Percentiles rank a stretch among this genome's conserved stretches.
These are phyloP conservation scores for Erythrobasidium hasegawianum DNA, from an alignment of 1,284 basidiomycete genomes.

Conservation along the genomic window DNA sequence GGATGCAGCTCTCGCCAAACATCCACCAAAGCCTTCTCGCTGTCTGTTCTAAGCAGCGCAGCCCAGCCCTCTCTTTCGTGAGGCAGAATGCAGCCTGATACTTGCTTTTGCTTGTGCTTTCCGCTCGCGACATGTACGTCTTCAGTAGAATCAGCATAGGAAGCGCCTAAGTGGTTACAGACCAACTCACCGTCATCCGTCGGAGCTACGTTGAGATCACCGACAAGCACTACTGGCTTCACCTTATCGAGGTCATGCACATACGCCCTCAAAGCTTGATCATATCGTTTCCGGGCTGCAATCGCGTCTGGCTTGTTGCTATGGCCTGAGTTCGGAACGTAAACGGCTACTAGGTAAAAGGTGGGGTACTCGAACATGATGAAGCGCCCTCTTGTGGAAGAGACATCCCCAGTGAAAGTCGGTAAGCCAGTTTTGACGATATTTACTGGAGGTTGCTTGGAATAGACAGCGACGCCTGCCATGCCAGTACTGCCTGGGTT, in stretches of 20 bases:
- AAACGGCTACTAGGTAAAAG: conserved; percentile 24
- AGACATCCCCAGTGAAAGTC: conserved; percentile 2
- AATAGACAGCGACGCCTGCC: conserved; percentile 19
- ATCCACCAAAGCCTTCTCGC: conserved; percentile 7
- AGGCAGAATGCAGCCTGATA: conserved; percentile 28
- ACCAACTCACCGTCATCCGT: conserved; percentile 14
- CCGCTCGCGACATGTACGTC: conserved; percentile 21
- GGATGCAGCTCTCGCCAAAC: conserved; percentile 22
- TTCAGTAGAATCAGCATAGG: background rate
- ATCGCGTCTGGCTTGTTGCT: conserved; percentile 12
- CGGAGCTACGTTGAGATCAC: conserved; percentile 31
- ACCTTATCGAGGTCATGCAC: conserved; percentile 10
- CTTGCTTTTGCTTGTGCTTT: conserved; percentile 17
- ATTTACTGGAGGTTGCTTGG: conserved; percentile 7
- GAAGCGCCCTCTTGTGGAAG: conserved; percentile 14
- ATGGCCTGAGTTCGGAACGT: conserved; percentile 23
- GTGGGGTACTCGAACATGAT: conserved; percentile 9
- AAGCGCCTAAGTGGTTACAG: background rate
- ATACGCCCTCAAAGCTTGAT: conserved; percentile 15
- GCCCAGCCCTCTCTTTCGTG: conserved; percentile 29
- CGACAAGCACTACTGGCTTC: conserved; percentile 21
- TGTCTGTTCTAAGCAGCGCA: conserved; percentile 2
- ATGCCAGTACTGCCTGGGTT: conserved; percentile 20
- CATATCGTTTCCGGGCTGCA: conserved; percentile 5
- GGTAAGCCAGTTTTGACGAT: conserved; percentile 19